Percentiles rank a stretch among this genome's conserved stretches.
phyloP scores from a whole-genome alignment of 805 yeast species.

The Saccharomycopsis microspora region DNA sequence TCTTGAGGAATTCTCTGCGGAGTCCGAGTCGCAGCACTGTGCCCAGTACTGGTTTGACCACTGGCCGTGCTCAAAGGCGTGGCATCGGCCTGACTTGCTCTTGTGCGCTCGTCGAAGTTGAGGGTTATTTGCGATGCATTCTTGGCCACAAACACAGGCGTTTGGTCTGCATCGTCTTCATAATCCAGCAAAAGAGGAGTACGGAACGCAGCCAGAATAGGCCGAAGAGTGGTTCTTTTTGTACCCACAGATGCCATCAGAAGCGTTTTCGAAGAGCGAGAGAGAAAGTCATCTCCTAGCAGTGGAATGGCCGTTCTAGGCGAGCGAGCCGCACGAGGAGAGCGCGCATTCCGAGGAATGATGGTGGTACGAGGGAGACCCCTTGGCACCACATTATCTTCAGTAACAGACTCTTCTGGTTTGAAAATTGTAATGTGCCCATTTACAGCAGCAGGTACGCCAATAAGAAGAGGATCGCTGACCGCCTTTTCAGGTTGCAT shows the following conservation, averaged over 20 bases:
- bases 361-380: no score
- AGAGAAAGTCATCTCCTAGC: slow-evolving; percentile 10
- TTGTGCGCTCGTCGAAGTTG: slow-evolving; percentile 7
- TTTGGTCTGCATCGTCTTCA: slow-evolving; percentile 13
- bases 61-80: not conserved
- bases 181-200: slow-evolving; percentile 14
- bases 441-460: no score
- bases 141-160: slow-evolving; percentile 13
- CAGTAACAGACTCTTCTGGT: no score
- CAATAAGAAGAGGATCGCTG: no score
- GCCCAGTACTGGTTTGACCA: not conserved
- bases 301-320: slow-evolving; percentile 5
- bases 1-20: slow-evolving; percentile 6
- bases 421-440: no score
- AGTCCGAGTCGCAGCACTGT: not conserved
- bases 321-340: not conserved
- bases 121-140: slow-evolving; percentile 13
- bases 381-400: no score
- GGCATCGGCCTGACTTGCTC: not conserved
- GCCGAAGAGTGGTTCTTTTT: slow-evolving; percentile 11
- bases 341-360: no score
- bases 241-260: slow-evolving; percentile 4
- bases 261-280: slow-evolving; percentile 13
- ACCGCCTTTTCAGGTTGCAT: no score
- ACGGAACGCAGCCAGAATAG: slow-evolving; percentile 13